Evolutionary conservation across 148 eudicot species (phyloP).

Genomic region (Rhododendron henanense): DNA sequence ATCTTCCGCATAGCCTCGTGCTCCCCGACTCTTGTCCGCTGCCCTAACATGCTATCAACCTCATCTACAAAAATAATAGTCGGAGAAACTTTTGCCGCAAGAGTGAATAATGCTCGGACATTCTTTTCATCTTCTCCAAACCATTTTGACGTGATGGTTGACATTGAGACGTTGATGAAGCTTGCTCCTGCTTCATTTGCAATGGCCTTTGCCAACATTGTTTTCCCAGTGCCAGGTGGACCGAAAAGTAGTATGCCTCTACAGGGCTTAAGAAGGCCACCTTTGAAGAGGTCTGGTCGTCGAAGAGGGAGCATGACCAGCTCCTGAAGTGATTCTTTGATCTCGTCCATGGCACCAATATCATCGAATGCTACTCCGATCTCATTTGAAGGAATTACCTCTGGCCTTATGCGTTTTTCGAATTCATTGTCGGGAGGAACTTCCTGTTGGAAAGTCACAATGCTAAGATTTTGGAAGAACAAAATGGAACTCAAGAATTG

Average conservation of each 20-base stretch:
- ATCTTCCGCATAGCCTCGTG: conserved; percentile 96
- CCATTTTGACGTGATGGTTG: conserved; percentile 96
- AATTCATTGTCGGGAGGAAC: conserved; percentile 87
- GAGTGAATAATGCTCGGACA: conserved; percentile 84
- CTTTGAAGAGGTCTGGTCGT: conserved; percentile 87
- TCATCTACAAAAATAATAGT: conserved; percentile 88
- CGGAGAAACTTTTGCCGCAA: conserved; percentile 88
- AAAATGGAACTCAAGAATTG: background rate
- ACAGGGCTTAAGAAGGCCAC: conserved; percentile 94
- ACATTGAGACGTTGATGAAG: conserved; percentile 92
- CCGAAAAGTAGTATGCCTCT: conserved; percentile 83
- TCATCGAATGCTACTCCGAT: conserved; percentile 81
- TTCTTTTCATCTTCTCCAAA: conserved; percentile 97
- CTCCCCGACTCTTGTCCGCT: conserved; percentile 85
- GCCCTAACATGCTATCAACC: conserved; percentile 97
- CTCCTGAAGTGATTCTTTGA: conserved; percentile 83
- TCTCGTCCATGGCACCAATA: conserved; percentile 81
- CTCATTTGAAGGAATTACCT: conserved; percentile 79
- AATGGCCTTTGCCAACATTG: conserved; percentile 93
- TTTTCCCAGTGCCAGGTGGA: conserved; percentile 93
- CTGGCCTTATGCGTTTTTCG: conserved; percentile 89
- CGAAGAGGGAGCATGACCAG: conserved; percentile 87
- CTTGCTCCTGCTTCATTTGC: conserved; percentile 98
- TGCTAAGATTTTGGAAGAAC: background rate
- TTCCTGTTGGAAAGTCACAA: conserved; percentile 45